These are phyloP conservation scores for Syncephalastrum monosporum DNA, from an alignment of 371 early-diverging fungal genomes.

Conservation along the genomic window DNA sequence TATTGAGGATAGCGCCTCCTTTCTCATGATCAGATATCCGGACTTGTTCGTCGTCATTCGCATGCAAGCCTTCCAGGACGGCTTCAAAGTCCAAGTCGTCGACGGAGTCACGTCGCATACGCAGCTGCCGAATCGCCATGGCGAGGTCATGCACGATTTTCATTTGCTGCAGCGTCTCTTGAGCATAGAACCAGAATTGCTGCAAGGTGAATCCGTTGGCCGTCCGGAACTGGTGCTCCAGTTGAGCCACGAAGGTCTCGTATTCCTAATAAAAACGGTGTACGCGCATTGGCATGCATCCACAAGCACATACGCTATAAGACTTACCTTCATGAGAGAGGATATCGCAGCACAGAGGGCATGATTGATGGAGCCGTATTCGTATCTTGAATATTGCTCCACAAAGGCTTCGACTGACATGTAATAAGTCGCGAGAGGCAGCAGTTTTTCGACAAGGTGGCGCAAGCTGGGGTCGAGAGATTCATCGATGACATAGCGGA, in stretches of 20 bases:
- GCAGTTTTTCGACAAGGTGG: conserved; percentile 70
- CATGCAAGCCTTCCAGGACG: conserved; percentile 49
- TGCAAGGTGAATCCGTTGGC: conserved; percentile 81
- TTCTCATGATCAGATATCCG: conserved; percentile 51
- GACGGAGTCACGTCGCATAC: conserved; percentile 11
- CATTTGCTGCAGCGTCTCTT: conserved; percentile 74
- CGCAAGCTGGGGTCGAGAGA: conserved; percentile 75
- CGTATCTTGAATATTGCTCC: conserved; percentile 68
- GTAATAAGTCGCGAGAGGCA: conserved; percentile 78
- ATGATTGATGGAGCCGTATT: conserved; percentile 87
- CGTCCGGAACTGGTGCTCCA: conserved; percentile 82
- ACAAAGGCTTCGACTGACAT: conserved; percentile 72
- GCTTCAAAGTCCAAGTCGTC: conserved; percentile 48
- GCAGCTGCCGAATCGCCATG: conserved; percentile 45
- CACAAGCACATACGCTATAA: background rate
- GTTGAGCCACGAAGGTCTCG: conserved; percentile 80
- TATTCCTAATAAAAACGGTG: conserved; percentile 63
- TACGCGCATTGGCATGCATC: background rate
- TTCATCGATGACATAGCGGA: conserved; percentile 46
- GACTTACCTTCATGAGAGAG: conserved; percentile 59
- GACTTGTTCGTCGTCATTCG: conserved; percentile 28
- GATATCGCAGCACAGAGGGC: conserved; percentile 85
- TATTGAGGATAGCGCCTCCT: conserved; percentile 63
- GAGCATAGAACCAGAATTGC: conserved; percentile 85
- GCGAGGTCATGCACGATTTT: conserved; percentile 64